A percentile compares a stretch with the other conserved stretches of the same genome.
These are phyloP conservation scores for Pythium diclinum DNA, from an alignment of 352 stramenopile species.

Conservation along the genomic window DNA sequence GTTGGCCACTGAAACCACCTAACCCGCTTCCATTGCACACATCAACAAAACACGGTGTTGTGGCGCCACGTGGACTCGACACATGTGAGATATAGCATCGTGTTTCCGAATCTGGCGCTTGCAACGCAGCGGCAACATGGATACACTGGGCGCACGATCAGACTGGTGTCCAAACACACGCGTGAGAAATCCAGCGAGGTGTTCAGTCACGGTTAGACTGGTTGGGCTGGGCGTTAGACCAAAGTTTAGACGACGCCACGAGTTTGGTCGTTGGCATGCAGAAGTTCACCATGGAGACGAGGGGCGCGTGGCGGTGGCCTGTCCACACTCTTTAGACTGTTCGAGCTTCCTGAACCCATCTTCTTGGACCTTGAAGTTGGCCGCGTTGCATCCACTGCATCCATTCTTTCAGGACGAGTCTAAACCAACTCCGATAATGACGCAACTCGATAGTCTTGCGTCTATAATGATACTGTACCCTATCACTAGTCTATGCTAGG, in stretches of 20 bases:
- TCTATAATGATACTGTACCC: too few species aligned
- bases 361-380: neutral
- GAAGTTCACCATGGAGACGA: too few species aligned
- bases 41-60: neutral
- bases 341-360: neutral
- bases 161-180: neutral
- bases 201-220: neutral
- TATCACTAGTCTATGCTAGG: neutral
- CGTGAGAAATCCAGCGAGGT: neutral
- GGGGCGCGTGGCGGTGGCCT: too few species aligned
- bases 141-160: neutral
- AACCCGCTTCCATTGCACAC: neutral
- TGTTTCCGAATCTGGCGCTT: neutral
- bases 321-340: neutral
- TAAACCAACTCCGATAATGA: too few species aligned
- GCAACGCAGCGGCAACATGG: neutral
- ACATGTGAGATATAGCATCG: neutral
- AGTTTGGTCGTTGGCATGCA: too few species aligned
- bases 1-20: conserved; percentile 8
- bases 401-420: neutral
- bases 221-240: neutral
- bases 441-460: neutral
- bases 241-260: neutral
- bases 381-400: neutral
- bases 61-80: neutral